These are phyloP conservation scores for Flaveria linearis DNA, from an alignment of 129 eudicot genomes.

Conservation along the genomic window DNA sequence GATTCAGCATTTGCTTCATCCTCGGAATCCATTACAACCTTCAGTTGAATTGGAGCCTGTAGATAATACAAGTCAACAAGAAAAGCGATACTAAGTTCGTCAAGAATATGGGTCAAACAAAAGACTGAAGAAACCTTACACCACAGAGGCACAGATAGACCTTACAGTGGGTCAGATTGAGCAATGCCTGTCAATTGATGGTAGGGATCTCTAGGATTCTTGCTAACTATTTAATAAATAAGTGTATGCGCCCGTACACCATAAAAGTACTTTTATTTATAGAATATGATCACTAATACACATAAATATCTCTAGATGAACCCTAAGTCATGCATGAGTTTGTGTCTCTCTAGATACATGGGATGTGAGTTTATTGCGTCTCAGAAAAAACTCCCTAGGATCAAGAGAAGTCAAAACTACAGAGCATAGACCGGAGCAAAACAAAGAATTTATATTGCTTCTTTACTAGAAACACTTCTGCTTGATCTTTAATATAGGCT, in stretches of 20 bases:
- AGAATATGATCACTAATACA: neutral
- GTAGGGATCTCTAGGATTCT: conserved; percentile 12
- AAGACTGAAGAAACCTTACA: neutral
- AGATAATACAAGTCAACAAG: conserved; percentile 21
- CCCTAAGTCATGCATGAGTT: neutral
- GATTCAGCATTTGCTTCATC: conserved; percentile 40
- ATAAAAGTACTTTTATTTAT: neutral
- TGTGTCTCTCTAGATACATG: neutral
- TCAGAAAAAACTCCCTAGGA: neutral
- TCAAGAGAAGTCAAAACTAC: neutral
- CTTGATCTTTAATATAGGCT: neutral
- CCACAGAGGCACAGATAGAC: neutral
- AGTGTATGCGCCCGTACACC: neutral
- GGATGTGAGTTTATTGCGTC: neutral
- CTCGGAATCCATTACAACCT: conserved; percentile 34
- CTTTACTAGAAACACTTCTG: neutral
- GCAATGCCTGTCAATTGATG: neutral
- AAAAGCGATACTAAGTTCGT: neutral
- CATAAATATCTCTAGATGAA: neutral
- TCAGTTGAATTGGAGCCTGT: conserved; percentile 29
- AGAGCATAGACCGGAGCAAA: neutral
- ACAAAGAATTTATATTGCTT: neutral
- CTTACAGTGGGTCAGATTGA: neutral
- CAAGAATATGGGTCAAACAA: neutral
- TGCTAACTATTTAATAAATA: neutral